These are phyloP conservation scores for Starmera amethionina DNA, from an alignment of 805 yeast genomes.

Conservation along the genomic window DNA sequence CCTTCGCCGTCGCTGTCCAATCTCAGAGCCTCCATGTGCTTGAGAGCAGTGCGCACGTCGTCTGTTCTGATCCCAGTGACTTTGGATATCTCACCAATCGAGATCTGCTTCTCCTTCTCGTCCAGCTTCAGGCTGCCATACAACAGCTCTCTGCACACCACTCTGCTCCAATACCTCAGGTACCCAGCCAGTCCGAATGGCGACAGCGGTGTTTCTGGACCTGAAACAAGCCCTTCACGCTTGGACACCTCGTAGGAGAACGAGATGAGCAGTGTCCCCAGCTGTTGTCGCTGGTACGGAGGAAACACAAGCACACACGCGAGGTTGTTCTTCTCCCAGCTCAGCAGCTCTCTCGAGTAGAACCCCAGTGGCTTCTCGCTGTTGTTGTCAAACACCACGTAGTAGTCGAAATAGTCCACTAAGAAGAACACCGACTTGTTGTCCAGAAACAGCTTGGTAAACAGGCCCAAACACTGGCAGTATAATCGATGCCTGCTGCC, in stretches of 20 bases:
- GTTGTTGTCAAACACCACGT: conserved; percentile 49
- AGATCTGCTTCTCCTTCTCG: no score
- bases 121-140: conserved; percentile 20
- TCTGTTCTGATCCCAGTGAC: conserved; percentile 54
- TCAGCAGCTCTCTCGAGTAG: conserved; percentile 76
- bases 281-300: conserved; percentile 70
- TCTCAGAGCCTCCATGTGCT: conserved; percentile 33
- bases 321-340: conserved; percentile 71
- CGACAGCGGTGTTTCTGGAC: conserved; percentile 89
- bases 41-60: conserved; percentile 51
- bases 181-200: conserved; percentile 72
- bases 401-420: conserved; percentile 73
- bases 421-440: conserved; percentile 82
- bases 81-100: conserved; percentile 40
- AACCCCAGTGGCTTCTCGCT: conserved; percentile 69
- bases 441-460: conserved; percentile 82
- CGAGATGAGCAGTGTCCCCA: conserved; percentile 76
- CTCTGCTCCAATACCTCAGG: conserved; percentile 63
- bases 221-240: conserved; percentile 55
- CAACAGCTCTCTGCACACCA: conserved; percentile 33
- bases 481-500: conserved; percentile 58
- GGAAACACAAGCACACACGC: conserved; percentile 92
- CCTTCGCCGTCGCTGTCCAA: no score
- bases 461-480: conserved; percentile 74
- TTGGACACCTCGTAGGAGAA: conserved; percentile 73